These are phyloP conservation scores for Sanghuangporus weigelae DNA, from an alignment of 1,284 basidiomycete genomes.

Conservation along the genomic window DNA sequence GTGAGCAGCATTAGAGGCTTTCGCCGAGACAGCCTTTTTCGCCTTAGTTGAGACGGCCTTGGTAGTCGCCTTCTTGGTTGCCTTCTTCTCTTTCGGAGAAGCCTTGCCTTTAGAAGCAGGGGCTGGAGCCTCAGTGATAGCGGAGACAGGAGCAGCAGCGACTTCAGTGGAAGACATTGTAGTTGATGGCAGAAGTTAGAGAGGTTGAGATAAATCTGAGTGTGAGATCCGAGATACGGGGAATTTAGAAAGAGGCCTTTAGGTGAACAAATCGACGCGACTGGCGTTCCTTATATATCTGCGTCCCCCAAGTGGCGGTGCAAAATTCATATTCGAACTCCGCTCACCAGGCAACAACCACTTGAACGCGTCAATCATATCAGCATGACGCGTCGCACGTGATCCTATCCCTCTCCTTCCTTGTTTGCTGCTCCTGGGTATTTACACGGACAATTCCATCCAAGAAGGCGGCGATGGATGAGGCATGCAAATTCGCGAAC, in stretches of 20 bases:
- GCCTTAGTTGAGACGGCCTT: conserved; percentile 29
- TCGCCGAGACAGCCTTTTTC: conserved; percentile 21
- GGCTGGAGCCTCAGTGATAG: conserved; percentile 29
- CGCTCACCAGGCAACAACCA: background rate
- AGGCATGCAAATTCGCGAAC: too few relatives aligned
- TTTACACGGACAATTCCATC: too few relatives aligned
- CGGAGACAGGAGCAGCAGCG: conserved; percentile 30
- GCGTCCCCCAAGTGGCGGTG: background rate
- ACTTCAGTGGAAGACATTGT: conserved; percentile 37
- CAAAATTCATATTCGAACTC: conserved; percentile 6
- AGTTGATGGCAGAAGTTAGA: conserved; percentile 25
- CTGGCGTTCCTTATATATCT: background rate
- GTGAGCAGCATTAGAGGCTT: conserved; percentile 25
- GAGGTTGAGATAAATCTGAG: conserved; percentile 33
- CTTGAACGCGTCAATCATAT: background rate
- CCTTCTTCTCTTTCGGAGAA: conserved; percentile 30
- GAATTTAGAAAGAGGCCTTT: background rate
- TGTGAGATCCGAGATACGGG: background rate
- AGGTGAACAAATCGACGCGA: background rate
- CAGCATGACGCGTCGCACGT: background rate
- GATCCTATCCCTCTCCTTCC: background rate
- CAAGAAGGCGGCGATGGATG: too few relatives aligned
- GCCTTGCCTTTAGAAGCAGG: conserved; percentile 13
- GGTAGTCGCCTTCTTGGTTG: conserved; percentile 43
- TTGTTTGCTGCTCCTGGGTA: background rate